phyloP scores from a whole-genome alignment of 805 yeast species.

The Vanderwaltozyma tropicalis region DNA sequence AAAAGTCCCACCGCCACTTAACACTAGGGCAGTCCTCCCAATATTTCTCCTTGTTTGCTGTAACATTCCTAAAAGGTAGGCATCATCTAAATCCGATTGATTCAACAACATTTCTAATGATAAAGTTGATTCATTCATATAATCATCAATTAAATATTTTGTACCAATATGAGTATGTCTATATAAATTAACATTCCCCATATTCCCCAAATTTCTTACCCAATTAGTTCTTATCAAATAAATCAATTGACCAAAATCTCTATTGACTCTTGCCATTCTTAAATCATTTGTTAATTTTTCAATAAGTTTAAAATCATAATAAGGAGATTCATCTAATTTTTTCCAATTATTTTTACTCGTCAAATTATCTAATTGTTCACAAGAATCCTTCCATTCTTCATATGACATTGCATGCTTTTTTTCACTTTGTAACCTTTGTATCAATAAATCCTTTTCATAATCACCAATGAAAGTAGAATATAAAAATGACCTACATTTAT shows the following conservation, averaged over 20 bases:
- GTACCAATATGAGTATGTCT: conserved; percentile 79
- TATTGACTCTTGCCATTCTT: conserved; percentile 43
- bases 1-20: conserved; percentile 93
- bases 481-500: conserved; percentile 5
- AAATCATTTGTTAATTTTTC: conserved; percentile 43
- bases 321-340: conserved; percentile 41
- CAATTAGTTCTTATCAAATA: conserved; percentile 77
- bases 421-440: conserved; percentile 32
- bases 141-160: conserved; percentile 71
- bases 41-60: conserved; percentile 83
- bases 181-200: conserved; percentile 72
- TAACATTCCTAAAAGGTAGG: conserved; percentile 63
- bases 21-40: conserved; percentile 89
- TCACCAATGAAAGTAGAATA: conserved; percentile 13
- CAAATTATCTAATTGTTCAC: conserved; percentile 53
- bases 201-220: conserved; percentile 76
- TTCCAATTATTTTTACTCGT: conserved; percentile 70
- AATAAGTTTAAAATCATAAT: conserved; percentile 66
- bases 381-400: conserved; percentile 57
- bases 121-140: conserved; percentile 64
- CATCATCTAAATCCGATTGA: conserved; percentile 44
- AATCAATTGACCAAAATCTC: conserved; percentile 51
- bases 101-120: conserved; percentile 22
- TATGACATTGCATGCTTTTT: conserved; percentile 43
- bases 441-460: conserved; percentile 27